Evolutionary conservation across 441 rosid species (phyloP).

Genomic region (Arabidopsis hybrid): DNA sequence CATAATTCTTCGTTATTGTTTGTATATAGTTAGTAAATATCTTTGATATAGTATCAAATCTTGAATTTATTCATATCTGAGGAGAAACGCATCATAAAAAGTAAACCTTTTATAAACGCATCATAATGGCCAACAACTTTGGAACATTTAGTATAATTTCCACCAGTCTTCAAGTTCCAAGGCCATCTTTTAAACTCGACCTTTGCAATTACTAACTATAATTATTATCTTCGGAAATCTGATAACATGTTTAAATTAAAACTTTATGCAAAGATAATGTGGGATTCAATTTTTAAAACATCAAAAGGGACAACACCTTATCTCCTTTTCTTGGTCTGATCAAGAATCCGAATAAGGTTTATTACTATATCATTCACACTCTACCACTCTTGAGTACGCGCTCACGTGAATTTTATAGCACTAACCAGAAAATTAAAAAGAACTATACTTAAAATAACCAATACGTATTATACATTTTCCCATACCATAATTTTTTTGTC

Average conservation of each 20-base stretch:
- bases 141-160: constrained; percentile 38
- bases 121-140: constrained; percentile 36
- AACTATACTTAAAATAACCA: not conserved
- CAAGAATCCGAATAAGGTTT: constrained; percentile 34
- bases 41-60: not conserved
- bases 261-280: constrained; percentile 40
- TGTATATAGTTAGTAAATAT: not conserved
- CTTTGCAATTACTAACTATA: constrained; percentile 32
- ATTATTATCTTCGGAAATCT: constrained; percentile 27
- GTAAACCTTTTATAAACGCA: no score
- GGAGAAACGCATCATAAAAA: not conserved
- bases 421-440: not conserved
- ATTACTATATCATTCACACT: constrained; percentile 16
- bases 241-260: constrained; percentile 12
- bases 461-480: not conserved
- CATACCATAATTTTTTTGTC: not conserved
- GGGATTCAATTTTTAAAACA: constrained; percentile 29
- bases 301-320: constrained; percentile 41
- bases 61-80: not conserved
- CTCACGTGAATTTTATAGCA: constrained; percentile 30
- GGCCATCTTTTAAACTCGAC: constrained; percentile 23
- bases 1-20: not conserved
- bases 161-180: constrained; percentile 48
- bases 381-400: constrained; percentile 16
- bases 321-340: constrained; percentile 36